Evolutionary conservation across 257 asterid species (phyloP), one percentile per base, ranked within the genome.

Genomic region (Mentha longifolia): DNA sequence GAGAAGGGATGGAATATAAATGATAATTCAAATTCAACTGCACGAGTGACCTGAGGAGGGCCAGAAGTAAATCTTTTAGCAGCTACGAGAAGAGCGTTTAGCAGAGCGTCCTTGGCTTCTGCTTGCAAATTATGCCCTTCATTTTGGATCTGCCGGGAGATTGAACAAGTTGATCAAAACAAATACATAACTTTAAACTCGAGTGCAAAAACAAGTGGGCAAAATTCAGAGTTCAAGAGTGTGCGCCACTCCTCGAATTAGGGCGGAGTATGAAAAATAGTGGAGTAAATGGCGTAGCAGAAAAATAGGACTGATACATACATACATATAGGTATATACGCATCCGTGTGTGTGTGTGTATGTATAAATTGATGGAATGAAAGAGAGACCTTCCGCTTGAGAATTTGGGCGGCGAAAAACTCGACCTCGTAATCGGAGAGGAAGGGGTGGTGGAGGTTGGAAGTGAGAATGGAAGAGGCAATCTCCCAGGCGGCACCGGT

Each of bases 391-490:
- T 92, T 92, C 30, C 93, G 88, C 82, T 87, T 92, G 78, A 92
- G 95, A 87, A 89, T 88, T 85, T 92, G 97, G 10, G 97, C 97
- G 16, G 97, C 95, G 81, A 92, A 92, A 61, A 92, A 92, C 77
- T 89, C 85, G 78, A 89, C 81, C 77, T 92, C 97, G 69, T 77
- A 85, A 54, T 80, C 85, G 42, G 87, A 61, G 51, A 65, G 71
- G 76, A 85, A 77, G 3, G 69, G 86, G 19, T 78, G 86, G 39
- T 62, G 85, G 37, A 73, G 79, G 68, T 77, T 78, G 77, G 92
- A 85, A 67, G 93, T 79, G 83, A 92, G 98, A 77, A 92, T 82
- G 69, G 92, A 88, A 56, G 94, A 85, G 76, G 96, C 93, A 70
- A 87, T 82, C 17, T 89, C 94, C 98, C 98, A 92, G 46, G 98